A percentile compares a stretch with the other conserved stretches of the same genome.
These are phyloP conservation scores for Septoria petroselini DNA, from an alignment of 2,329 filamentous ascomycete genomes.

Conservation along the genomic window DNA sequence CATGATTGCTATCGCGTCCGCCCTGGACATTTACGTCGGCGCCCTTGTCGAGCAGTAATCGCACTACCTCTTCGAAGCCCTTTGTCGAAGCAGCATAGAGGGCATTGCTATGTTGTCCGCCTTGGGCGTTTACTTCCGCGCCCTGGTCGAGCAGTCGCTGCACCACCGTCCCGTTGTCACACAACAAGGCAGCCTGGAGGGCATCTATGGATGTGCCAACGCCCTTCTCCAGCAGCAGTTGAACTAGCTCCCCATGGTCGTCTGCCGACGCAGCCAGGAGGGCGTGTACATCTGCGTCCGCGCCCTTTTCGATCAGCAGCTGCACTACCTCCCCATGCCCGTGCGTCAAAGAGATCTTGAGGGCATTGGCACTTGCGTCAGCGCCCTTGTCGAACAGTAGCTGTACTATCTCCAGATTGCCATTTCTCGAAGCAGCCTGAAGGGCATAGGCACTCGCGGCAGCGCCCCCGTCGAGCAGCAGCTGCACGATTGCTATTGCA, in stretches of 20 bases:
- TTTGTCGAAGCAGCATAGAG: not conserved
- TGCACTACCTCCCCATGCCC: conserved; percentile 19
- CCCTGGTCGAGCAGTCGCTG: not conserved
- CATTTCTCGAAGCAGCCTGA: not conserved
- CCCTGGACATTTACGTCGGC: conserved; percentile 16
- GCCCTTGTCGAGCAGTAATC: conserved; percentile 23
- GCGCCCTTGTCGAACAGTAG: conserved; percentile 14
- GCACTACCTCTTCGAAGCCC: conserved; percentile 15
- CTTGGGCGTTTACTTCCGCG: not conserved
- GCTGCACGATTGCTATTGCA: not conserved
- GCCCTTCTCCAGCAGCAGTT: conserved; percentile 24
- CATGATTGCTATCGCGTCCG: conserved; percentile 10
- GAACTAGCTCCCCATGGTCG: conserved; percentile 16
- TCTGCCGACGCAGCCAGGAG: not conserved
- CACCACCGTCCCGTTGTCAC: not conserved
- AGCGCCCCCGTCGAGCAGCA: not conserved
- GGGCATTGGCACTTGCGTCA: conserved; percentile 23
- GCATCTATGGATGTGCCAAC: conserved; percentile 6
- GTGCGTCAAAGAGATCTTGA: conserved; percentile 13
- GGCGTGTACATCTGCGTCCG: conserved; percentile 15
- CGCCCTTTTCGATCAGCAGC: conserved; percentile 21
- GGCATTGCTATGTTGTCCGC: too few species aligned
- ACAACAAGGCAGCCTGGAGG: not conserved
- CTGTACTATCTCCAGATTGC: not conserved
- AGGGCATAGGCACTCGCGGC: not conserved